Conservation (phyloP, 208 protist species). For the Herpetomonas tarakana region DNA sequence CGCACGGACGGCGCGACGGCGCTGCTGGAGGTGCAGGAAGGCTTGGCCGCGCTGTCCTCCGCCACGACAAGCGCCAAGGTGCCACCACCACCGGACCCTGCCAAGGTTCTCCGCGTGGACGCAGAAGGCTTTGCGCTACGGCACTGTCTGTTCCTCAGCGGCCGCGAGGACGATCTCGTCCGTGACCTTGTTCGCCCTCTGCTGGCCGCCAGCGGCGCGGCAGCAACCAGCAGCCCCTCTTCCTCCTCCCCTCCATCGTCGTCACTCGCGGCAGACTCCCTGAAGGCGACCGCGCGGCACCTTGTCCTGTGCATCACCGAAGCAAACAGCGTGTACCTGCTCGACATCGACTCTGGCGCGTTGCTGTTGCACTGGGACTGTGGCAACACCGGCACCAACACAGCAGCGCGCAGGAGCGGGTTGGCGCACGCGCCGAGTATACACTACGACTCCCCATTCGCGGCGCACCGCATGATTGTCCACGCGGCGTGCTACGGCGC, state of each 20-base stretch:
- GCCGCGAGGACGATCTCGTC: constrained; percentile 28
- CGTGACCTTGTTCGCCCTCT: constrained; percentile 22
- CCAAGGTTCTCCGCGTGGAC: constrained; percentile 19
- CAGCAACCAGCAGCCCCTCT: neutral
- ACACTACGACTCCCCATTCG: constrained; percentile 14
- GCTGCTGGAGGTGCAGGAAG: constrained; percentile 21
- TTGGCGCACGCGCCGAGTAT: neutral
- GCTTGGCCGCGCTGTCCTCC: constrained; percentile 1
- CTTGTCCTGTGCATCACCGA: neutral
- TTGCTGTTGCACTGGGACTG: constrained; percentile 1
- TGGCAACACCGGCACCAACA: neutral
- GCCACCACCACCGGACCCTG: constrained; percentile 11
- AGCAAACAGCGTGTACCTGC: neutral
- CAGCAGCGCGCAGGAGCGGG: neutral
- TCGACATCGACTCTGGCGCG: neutral
- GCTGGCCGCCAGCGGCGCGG: neutral
- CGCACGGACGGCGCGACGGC: constrained; percentile 28
- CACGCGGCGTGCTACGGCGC: constrained; percentile 32
- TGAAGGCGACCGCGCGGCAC: neutral
- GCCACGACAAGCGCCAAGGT: neutral
- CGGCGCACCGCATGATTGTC: constrained; percentile 13
- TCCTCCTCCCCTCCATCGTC: too few species aligned
- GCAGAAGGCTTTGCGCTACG: constrained; percentile 16
- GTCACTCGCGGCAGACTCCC: too few species aligned
- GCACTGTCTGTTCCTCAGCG: constrained; percentile 29